Base-by-base conservation (phyloP, 139 green algal species). In the Ettlia oleoabundans region DNA sequence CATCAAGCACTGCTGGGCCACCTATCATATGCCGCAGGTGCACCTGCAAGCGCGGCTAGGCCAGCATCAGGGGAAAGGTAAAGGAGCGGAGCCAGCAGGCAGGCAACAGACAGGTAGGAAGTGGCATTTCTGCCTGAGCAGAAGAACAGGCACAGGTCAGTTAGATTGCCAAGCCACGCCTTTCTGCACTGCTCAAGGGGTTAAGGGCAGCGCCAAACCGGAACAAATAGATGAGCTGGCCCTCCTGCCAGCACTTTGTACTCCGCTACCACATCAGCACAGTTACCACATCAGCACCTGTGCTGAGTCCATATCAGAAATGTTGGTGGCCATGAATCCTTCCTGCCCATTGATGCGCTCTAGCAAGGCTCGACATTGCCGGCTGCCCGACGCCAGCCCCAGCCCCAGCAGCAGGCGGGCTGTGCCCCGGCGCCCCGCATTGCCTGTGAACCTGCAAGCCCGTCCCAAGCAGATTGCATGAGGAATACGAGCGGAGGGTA, bases 11-110 rank as follows among this genome's bases (percentile, higher is more conserved):
- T 0, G 94, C 91, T 0, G 90, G 78, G 0, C 94, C 94, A 35
- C 96, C 94, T 5, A 98, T 92, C 73, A 99, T 84, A 83, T 98
- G 94, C 3, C 97, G 80, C 82, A 99, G 79, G 87, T 99, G 96
- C 40, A 90, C 82, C 85, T 95, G 89, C 9, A 64, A 51, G 0
- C 15, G 21, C 55, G n/a, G n/a, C n/a, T n/a, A n/a, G n/a, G n/a
- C n/a, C n/a, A n/a, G n/a, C n/a, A n/a, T n/a, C n/a, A n/a, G n/a
- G n/a, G n/a, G n/a, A n/a, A n/a, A n/a, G n/a, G n/a, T n/a, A n/a
- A n/a, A n/a, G n/a, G n/a, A n/a, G n/a, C n/a, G n/a, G n/a, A n/a
- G n/a, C n/a, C 4, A 38, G 21, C 62, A 32, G 62, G 10, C 62
- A 26, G 10, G 63, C 28, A 41, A 42, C 47, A 47, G 4, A 26